Percentiles rank a stretch among this genome's conserved stretches.
Conservation (phyloP, 2,329 filamentous ascomycete species). For the Talaromyces sp. region DNA sequence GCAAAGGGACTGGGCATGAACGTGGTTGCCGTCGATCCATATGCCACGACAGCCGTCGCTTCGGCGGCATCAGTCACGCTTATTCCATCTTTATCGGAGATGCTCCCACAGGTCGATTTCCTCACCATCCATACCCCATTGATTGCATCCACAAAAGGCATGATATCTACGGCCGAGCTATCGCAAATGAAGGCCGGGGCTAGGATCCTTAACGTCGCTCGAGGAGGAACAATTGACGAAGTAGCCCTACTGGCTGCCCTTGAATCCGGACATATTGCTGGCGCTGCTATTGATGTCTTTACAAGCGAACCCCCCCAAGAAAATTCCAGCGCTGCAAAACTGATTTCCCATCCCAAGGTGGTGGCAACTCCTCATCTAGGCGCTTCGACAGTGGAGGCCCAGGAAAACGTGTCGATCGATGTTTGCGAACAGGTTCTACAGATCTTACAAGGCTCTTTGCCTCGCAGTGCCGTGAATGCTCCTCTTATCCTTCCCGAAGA, state of each 20-base stretch:
- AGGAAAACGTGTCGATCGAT: constrained; percentile 78
- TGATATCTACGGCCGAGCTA: constrained; percentile 65
- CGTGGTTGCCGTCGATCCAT: constrained; percentile 70
- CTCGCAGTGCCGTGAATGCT: constrained; percentile 73
- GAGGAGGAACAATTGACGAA: constrained; percentile 78
- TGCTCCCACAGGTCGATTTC: constrained; percentile 68
- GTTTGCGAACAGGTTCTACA: constrained; percentile 75
- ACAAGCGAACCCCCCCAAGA: constrained; percentile 68
- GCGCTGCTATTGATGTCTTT: constrained; percentile 76
- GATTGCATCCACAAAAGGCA: constrained; percentile 69
- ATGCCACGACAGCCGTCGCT: constrained; percentile 69
- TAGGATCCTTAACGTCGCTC: constrained; percentile 71
- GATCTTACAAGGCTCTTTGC: constrained; percentile 67
- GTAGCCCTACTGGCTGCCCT: constrained; percentile 65
- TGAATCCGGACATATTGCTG: constrained; percentile 66
- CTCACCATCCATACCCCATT: constrained; percentile 78
- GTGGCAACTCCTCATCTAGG: constrained; percentile 76
- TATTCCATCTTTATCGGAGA: constrained; percentile 52
- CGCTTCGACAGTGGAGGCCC: constrained; percentile 74
- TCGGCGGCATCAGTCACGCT: constrained; percentile 62
- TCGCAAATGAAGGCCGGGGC: constrained; percentile 68
- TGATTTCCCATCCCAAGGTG: constrained; percentile 66
- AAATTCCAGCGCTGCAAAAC: constrained; percentile 55
- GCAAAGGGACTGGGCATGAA: constrained; percentile 73
- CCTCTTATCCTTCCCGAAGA: constrained; percentile 78